Evolutionary conservation across 148 eudicot species (phyloP).

Genomic region (Rhododendron griersonianum): DNA sequence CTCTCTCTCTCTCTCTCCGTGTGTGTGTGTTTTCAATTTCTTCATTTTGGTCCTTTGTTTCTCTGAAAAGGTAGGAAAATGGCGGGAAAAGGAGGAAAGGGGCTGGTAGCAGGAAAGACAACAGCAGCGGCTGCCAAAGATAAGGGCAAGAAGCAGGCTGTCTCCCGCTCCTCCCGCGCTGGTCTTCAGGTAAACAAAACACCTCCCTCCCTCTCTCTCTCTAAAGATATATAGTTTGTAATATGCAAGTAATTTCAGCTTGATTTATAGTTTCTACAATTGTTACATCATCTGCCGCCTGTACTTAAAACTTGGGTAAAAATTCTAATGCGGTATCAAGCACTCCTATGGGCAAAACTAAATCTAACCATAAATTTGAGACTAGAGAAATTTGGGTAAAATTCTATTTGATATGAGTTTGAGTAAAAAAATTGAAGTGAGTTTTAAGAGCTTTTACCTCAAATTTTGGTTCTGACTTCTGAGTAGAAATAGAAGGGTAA

Average conservation of each 20-base stretch:
- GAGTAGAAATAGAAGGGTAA: neutral
- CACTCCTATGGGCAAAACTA: neutral
- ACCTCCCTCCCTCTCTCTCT: neutral
- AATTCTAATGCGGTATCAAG: neutral
- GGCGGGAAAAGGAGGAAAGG: conserved; percentile 90
- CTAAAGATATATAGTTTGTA: neutral
- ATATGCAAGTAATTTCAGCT: neutral
- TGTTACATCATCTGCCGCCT: neutral
- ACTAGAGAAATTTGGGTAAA: neutral
- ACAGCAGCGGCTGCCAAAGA: conserved; percentile 65
- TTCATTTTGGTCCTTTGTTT: neutral
- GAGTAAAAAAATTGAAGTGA: neutral
- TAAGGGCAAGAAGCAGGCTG: conserved; percentile 70
- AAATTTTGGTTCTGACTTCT: neutral
- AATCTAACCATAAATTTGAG: neutral
- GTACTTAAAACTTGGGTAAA: neutral
- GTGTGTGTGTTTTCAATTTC: neutral
- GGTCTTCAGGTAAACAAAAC: conserved; percentile 69
- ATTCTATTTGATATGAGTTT: neutral
- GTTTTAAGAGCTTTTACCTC: neutral
- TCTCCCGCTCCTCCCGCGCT: conserved; percentile 77
- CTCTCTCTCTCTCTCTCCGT: neutral
- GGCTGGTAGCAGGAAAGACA: conserved; percentile 68
- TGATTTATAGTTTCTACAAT: neutral
- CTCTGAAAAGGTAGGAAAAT: conserved; percentile 20